phyloP scores from a whole-genome alignment of 176 grass and related monocot genomes.

The Rhynchospora tenuis region DNA sequence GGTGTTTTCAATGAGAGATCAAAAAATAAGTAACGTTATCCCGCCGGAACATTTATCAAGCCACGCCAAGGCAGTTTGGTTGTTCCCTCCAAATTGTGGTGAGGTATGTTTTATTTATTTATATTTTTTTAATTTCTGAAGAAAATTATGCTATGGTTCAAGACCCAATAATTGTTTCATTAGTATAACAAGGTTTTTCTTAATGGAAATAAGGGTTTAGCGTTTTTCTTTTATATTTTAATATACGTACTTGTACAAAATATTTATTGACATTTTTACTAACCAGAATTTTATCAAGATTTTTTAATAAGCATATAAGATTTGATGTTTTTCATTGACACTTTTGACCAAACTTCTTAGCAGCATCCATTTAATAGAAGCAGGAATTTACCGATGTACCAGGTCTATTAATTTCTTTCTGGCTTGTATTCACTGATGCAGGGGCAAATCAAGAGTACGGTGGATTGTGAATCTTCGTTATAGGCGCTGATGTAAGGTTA shows the following conservation, averaged over 20 bases:
- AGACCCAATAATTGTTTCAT: background rate
- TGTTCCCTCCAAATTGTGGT: background rate
- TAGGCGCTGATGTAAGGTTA: background rate
- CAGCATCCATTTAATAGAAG: background rate
- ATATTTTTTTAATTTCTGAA: background rate
- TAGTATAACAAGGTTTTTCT: background rate
- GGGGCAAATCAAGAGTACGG: background rate
- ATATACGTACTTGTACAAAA: too few relatives aligned
- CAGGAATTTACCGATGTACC: background rate
- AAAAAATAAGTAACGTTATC: background rate
- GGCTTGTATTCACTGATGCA: background rate
- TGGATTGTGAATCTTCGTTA: background rate
- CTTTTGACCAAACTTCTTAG: background rate
- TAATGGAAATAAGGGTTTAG: too few relatives aligned
- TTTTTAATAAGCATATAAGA: too few relatives aligned
- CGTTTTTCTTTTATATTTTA: too few relatives aligned
- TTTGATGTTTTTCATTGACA: too few relatives aligned
- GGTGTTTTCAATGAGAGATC: slow-evolving; percentile 5
- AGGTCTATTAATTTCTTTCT: background rate
- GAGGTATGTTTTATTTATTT: background rate
- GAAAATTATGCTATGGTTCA: background rate
- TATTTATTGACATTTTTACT: too few relatives aligned
- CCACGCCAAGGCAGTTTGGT: background rate
- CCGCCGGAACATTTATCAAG: background rate
- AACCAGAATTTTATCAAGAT: too few relatives aligned